Conservation (phyloP, 2,329 filamentous ascomycete species). For the Phyllosticta citrichinensis region DNA sequence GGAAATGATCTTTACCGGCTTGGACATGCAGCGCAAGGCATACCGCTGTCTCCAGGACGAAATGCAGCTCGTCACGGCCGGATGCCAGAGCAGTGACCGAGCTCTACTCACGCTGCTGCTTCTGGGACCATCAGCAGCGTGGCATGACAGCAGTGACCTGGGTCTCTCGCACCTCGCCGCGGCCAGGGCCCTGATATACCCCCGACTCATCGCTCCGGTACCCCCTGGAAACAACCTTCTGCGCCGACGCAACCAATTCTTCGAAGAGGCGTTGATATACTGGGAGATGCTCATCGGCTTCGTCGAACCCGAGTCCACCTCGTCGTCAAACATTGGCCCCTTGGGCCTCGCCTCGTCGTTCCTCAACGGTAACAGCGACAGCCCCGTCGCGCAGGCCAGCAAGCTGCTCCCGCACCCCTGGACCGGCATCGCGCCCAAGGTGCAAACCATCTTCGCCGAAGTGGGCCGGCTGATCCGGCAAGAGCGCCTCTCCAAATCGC, state of each 20-base stretch:
- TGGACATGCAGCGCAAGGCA: slow-evolving; percentile 43
- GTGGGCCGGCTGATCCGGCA: slow-evolving; percentile 35
- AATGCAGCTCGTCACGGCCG: slow-evolving; percentile 33
- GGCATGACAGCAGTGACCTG: slow-evolving; percentile 48
- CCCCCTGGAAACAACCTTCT: slow-evolving; percentile 22
- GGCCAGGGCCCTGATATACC: slow-evolving; percentile 33
- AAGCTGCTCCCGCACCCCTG: slow-evolving; percentile 37
- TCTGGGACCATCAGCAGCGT: slow-evolving; percentile 49
- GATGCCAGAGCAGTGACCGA: slow-evolving; percentile 35
- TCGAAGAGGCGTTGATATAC: slow-evolving; percentile 46
- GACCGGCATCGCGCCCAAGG: slow-evolving; percentile 38
- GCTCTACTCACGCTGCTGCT: slow-evolving; percentile 49
- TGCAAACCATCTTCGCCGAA: slow-evolving; percentile 37
- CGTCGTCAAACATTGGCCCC: slow-evolving; percentile 2
- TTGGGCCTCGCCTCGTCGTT: slow-evolving; percentile 5
- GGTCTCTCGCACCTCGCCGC: slow-evolving; percentile 44
- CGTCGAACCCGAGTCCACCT: slow-evolving; percentile 32
- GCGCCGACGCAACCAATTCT: slow-evolving; percentile 37
- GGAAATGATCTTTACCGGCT: slow-evolving; percentile 40
- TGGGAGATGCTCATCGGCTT: slow-evolving; percentile 52
- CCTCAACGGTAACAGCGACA: slow-evolving; percentile 2
- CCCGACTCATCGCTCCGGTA: slow-evolving; percentile 30
- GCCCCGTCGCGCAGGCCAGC: slow-evolving; percentile 22
- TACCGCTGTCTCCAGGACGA: slow-evolving; percentile 42
- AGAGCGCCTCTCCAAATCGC: slow-evolving; percentile 17